Conservation (phyloP, 164 flowering plant genomes). For the Aristolochia fimbriata region DNA sequence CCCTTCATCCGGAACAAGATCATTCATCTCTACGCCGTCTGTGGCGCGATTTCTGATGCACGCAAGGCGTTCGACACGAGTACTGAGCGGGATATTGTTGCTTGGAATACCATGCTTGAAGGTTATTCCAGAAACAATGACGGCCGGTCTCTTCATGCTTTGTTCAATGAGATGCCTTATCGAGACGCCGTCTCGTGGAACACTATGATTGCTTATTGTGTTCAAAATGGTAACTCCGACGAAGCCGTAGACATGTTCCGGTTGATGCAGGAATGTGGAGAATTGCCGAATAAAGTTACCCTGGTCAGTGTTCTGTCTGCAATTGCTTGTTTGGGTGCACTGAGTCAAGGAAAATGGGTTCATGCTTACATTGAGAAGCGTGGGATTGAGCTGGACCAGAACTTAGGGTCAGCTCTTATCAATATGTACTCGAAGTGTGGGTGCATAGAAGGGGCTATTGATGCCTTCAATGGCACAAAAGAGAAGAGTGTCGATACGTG, state of each 20-base stretch:
- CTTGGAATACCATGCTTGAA: constrained; percentile 13
- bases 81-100: constrained; percentile 7
- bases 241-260: constrained; percentile 7
- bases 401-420: constrained; percentile 10
- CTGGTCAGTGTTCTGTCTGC: constrained; percentile 11
- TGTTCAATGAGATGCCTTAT: constrained; percentile 10
- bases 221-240: constrained; percentile 3
- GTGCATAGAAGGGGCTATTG: constrained; percentile 6
- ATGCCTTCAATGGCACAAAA: constrained; percentile 2
- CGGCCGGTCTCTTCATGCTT: constrained; percentile 1
- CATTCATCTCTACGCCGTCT: constrained; percentile 6
- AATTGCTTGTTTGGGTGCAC: constrained; percentile 10
- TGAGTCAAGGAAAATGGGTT: constrained; percentile 10
- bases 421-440: constrained; percentile 12
- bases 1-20: constrained; percentile 8
- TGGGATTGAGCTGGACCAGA: constrained; percentile 5
- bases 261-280: constrained; percentile 8
- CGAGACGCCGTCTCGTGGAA: constrained; percentile 11
- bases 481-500: constrained; percentile 7
- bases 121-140: constrained; percentile 3
- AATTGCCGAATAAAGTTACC: constrained; percentile 7
- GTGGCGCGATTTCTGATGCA: constrained; percentile 6
- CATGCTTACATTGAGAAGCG: constrained; percentile 5
- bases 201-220: constrained; percentile 9
- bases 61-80: constrained; percentile 11